A percentile compares a stretch with the other conserved stretches of the same genome.
Evolutionary conservation across 352 stramenopile species (phyloP).

Genomic region (Pythium grandisporangium): DNA sequence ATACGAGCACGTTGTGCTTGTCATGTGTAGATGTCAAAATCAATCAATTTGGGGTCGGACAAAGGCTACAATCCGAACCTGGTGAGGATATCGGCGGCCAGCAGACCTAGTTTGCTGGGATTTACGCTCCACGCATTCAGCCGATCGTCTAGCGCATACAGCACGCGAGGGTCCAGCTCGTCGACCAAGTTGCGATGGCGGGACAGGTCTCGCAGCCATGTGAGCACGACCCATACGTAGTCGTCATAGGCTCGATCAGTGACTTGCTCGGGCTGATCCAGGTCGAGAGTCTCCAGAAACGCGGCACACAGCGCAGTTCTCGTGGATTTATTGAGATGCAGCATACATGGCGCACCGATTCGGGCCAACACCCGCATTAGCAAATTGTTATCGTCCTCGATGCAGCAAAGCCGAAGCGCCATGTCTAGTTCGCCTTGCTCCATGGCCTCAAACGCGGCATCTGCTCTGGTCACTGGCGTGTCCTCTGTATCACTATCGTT

Average conservation of each 20-base stretch:
- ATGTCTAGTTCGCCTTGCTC: slow-evolving; percentile 33
- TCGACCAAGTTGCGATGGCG: slow-evolving; percentile 2
- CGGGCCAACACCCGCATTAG: slow-evolving; percentile 25
- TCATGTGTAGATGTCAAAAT: too few species aligned
- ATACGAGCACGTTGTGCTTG: too few species aligned
- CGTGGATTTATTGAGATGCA: slow-evolving; percentile 18
- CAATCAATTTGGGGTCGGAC: neutral
- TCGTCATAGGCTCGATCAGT: slow-evolving; percentile 4
- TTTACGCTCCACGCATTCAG: slow-evolving; percentile 15
- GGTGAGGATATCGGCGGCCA: slow-evolving; percentile 27
- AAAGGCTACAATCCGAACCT: slow-evolving; percentile 15
- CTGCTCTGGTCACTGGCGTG: slow-evolving; percentile 22
- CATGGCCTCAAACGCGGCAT: slow-evolving; percentile 27
- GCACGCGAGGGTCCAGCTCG: slow-evolving; percentile 30
- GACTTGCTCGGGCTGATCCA: slow-evolving; percentile 4
- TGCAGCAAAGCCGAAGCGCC: slow-evolving; percentile 37
- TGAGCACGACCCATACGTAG: slow-evolving; percentile 29
- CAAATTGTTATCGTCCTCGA: slow-evolving; percentile 39
- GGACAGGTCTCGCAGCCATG: slow-evolving; percentile 31
- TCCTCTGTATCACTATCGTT: neutral
- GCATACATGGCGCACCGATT: slow-evolving; percentile 20
- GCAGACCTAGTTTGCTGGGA: slow-evolving; percentile 21
- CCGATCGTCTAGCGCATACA: slow-evolving; percentile 19
- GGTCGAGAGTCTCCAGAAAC: slow-evolving; percentile 39
- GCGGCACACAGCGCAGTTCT: slow-evolving; percentile 41